Evolutionary conservation across 108 stramenopile genomes (phyloP).

Genomic region (Pseudonitzschia multistriata): DNA sequence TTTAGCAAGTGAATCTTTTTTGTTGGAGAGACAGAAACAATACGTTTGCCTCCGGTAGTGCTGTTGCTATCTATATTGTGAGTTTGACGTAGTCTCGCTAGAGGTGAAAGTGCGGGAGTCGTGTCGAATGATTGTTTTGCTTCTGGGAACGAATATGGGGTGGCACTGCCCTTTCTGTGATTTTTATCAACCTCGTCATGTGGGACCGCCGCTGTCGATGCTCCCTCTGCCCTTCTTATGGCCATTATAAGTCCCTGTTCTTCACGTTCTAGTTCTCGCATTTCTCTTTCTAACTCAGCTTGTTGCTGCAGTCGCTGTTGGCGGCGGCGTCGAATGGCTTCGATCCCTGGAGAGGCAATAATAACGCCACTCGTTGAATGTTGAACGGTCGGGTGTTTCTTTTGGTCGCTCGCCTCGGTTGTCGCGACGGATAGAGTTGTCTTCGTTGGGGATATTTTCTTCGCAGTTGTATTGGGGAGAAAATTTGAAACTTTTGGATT

Average conservation of each 20-base stretch:
- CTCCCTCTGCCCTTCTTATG: not conserved
- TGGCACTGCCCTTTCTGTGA: too few relatives aligned
- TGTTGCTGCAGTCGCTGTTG: not conserved
- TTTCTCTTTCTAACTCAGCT: not conserved
- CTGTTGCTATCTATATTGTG: not conserved
- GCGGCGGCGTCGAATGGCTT: constrained; percentile 5
- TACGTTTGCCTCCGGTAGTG: not conserved
- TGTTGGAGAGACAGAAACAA: not conserved
- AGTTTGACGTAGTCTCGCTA: not conserved
- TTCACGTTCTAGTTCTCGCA: not conserved
- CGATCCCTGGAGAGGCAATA: constrained; percentile 5
- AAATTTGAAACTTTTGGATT: not conserved
- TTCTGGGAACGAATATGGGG: too few relatives aligned
- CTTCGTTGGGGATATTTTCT: not conserved
- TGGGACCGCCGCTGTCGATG: not conserved
- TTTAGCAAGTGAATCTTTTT: constrained; percentile 5
- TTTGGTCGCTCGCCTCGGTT: not conserved
- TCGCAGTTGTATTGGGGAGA: not conserved
- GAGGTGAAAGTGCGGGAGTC: too few relatives aligned
- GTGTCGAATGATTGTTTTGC: too few relatives aligned
- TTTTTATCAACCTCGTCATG: not conserved
- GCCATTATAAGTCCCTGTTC: not conserved
- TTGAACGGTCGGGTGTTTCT: not conserved
- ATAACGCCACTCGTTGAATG: not conserved
- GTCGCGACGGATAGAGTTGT: not conserved